Conservation (phyloP, 805 yeast genomes). For the Isabelozyma pseudorhagii region DNA sequence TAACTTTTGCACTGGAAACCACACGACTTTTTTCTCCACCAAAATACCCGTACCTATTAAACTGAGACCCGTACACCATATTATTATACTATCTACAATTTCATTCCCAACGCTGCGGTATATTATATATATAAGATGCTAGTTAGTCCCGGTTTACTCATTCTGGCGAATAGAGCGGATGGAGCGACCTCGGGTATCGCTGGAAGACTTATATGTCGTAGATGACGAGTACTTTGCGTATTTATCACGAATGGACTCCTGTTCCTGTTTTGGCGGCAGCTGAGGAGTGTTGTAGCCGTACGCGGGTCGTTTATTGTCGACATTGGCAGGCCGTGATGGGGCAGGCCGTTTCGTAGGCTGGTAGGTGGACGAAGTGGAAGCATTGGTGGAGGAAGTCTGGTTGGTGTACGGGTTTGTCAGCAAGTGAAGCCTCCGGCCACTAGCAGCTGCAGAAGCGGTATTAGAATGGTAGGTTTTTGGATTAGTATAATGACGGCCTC, state of each 20-base stretch:
- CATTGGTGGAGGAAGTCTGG: not conserved
- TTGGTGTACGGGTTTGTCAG: slow-evolving; percentile 9
- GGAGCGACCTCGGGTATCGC: slow-evolving; percentile 6
- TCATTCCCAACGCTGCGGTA: not conserved
- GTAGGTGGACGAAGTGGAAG: slow-evolving; percentile 1
- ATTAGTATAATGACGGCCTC: slow-evolving; percentile 69
- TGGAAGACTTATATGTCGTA: slow-evolving; percentile 1
- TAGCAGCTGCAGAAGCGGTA: slow-evolving; percentile 37
- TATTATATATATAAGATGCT: not conserved
- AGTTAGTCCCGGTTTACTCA: not conserved
- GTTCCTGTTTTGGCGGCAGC: not conserved
- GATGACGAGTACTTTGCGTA: slow-evolving; percentile 17
- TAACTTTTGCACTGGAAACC: not conserved
- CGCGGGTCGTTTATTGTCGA: not conserved
- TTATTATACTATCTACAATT: not conserved
- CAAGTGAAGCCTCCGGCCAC: slow-evolving; percentile 22
- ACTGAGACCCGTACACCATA: not conserved
- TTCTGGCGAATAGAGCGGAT: slow-evolving; percentile 10
- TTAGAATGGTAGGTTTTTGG: slow-evolving; percentile 16
- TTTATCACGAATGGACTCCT: slow-evolving; percentile 15
- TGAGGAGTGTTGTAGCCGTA: slow-evolving; percentile 1
- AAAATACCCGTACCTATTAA: not conserved
- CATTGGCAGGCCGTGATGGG: not conserved
- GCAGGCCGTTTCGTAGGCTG: not conserved
- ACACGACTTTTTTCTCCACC: not conserved